Conservation (phyloP, 164 flowering plant species). For the Magnolia sinica region DNA sequence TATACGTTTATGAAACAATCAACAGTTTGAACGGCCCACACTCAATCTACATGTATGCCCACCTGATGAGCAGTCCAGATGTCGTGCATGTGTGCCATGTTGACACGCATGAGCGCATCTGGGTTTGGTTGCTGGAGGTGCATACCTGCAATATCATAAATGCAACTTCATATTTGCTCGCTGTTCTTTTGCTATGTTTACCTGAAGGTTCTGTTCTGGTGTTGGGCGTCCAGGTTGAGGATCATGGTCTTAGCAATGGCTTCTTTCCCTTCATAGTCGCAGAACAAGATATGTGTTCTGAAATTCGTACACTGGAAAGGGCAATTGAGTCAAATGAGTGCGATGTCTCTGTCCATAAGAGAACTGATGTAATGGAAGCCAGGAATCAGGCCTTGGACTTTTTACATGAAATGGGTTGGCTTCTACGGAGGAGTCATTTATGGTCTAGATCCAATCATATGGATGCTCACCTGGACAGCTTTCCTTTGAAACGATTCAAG, state of each 20-base stretch:
- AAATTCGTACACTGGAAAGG: constrained; percentile 63
- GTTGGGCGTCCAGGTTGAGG: constrained; percentile 56
- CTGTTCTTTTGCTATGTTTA: background rate
- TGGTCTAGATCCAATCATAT: constrained; percentile 34
- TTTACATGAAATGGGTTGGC: constrained; percentile 87
- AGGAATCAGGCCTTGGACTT: constrained; percentile 58
- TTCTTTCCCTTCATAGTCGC: constrained; percentile 87
- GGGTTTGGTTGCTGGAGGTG: too few relatives aligned
- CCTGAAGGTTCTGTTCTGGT: background rate
- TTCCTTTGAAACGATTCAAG: constrained; percentile 52
- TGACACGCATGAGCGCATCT: too few relatives aligned
- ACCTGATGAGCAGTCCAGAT: too few relatives aligned
- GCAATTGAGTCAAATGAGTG: constrained; percentile 37
- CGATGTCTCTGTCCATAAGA: constrained; percentile 17
- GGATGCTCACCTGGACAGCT: constrained; percentile 31
- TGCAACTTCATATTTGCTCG: too few relatives aligned
- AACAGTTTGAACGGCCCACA: too few relatives aligned
- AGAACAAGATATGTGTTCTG: constrained; percentile 68
- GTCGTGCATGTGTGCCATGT: too few relatives aligned
- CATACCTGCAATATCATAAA: too few relatives aligned
- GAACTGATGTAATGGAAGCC: constrained; percentile 17
- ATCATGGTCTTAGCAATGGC: constrained; percentile 59
- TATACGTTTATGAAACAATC: too few relatives aligned
- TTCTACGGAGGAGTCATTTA: constrained; percentile 54
- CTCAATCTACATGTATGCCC: too few relatives aligned